Evolutionary conservation across 441 rosid species (phyloP).

Genomic region (Populus hybrid): DNA sequence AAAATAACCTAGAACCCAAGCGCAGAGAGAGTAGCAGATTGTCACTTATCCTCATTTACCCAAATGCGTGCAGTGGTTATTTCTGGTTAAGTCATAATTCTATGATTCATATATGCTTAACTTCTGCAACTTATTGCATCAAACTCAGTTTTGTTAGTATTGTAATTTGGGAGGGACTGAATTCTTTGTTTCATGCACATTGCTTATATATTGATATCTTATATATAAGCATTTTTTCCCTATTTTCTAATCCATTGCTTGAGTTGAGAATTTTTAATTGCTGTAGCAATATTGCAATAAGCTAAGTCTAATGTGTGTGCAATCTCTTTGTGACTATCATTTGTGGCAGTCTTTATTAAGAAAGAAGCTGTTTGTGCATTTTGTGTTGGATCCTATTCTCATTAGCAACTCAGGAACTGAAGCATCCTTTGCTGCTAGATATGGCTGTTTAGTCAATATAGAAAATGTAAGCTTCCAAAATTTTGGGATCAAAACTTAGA

Average conservation of each 20-base stretch:
- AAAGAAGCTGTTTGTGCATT: conserved; percentile 67
- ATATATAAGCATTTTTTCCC: neutral
- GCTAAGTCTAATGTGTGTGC: neutral
- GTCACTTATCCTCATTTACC: neutral
- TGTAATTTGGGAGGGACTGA: neutral
- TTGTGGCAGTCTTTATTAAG: conserved; percentile 48
- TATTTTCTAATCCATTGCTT: neutral
- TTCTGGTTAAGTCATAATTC: neutral
- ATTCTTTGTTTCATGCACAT: neutral
- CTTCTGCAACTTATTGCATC: neutral
- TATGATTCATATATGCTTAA: neutral
- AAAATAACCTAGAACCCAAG: neutral
- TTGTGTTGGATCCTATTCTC: conserved; percentile 64
- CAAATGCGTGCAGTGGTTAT: neutral
- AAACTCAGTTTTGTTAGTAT: neutral
- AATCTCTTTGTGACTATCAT: neutral
- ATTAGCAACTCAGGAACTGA: conserved; percentile 52
- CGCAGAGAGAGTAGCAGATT: neutral
- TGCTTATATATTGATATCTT: neutral
- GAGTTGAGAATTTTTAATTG: neutral
- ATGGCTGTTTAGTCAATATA: conserved; percentile 61
- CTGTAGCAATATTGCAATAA: neutral
- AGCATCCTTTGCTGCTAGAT: conserved; percentile 72
- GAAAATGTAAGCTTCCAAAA: conserved; percentile 53
- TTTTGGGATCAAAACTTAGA: neutral